Conservation (phyloP, 2,329 filamentous ascomycete genomes). For the Aspergillus bombycis region DNA sequence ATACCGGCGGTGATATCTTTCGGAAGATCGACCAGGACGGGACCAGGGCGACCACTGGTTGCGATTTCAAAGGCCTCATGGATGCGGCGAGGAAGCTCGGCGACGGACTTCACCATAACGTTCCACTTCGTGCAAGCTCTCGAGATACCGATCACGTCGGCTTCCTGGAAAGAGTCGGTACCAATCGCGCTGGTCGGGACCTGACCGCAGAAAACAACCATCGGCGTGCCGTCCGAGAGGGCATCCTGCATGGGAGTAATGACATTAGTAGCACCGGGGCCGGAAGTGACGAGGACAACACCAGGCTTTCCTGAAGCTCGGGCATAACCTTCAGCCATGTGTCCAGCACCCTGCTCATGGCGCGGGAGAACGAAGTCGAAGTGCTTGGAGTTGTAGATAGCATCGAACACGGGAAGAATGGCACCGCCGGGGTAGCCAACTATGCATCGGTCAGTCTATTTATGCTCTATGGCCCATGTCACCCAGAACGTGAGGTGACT, state of each 20-base stretch:
- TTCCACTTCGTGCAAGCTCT: slow-evolving; percentile 98
- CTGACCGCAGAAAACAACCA: slow-evolving; percentile 96
- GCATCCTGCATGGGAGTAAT: slow-evolving; percentile 97
- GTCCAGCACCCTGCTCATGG: slow-evolving; percentile 96
- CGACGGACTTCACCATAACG: slow-evolving; percentile 94
- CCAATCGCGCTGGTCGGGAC: slow-evolving; percentile 88
- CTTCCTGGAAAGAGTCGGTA: slow-evolving; percentile 95
- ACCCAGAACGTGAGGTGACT: slow-evolving; percentile 44
- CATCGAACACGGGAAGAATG: slow-evolving; percentile 96
- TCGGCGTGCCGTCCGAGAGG: slow-evolving; percentile 88
- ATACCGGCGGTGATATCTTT: slow-evolving; percentile 93
- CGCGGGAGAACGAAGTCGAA: slow-evolving; percentile 94
- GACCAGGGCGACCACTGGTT: slow-evolving; percentile 88
- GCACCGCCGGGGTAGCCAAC: slow-evolving; percentile 92
- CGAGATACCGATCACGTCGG: slow-evolving; percentile 91
- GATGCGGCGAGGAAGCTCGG: slow-evolving; percentile 88
- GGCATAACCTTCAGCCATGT: slow-evolving; percentile 98
- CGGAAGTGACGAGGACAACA: slow-evolving; percentile 94
- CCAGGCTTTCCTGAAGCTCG: slow-evolving; percentile 91
- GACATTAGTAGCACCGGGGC: slow-evolving; percentile 94
- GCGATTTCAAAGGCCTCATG: slow-evolving; percentile 99
- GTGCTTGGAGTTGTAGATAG: slow-evolving; percentile 96
- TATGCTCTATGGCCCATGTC: background rate
- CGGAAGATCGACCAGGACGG: slow-evolving; percentile 91
- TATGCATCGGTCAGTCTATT: slow-evolving; percentile 34